These are phyloP conservation scores for Daldinia sp. DNA, from an alignment of 2,329 filamentous ascomycete species.

Conservation along the genomic window DNA sequence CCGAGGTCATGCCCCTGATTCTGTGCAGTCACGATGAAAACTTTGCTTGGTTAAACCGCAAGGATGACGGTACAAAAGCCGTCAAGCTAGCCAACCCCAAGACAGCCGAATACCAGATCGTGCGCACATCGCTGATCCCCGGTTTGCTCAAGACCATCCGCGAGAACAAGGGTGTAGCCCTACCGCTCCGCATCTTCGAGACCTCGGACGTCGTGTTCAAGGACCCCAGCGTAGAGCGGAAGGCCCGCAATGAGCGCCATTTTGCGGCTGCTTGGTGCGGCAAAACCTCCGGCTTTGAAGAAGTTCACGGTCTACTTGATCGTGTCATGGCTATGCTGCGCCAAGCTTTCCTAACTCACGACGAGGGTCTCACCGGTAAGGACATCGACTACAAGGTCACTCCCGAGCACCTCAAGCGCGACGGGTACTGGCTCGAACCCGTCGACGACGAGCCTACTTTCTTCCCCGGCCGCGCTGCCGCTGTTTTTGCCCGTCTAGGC, in stretches of 20 bases:
- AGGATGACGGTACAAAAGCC: constrained; percentile 75
- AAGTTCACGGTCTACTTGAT: constrained; percentile 93
- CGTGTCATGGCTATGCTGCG: constrained; percentile 92
- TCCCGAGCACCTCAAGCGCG: constrained; percentile 61
- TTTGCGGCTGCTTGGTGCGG: constrained; percentile 97
- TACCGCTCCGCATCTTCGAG: constrained; percentile 83
- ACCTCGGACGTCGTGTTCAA: constrained; percentile 87
- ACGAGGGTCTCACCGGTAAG: constrained; percentile 69
- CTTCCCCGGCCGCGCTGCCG: constrained; percentile 87
- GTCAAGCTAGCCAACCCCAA: constrained; percentile 81
- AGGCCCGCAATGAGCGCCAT: constrained; percentile 90
- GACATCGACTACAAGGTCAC: constrained; percentile 61
- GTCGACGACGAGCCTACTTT: constrained; percentile 90
- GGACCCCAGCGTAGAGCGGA: constrained; percentile 80
- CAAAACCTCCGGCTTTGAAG: constrained; percentile 92
- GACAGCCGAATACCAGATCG: constrained; percentile 81
- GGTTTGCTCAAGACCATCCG: constrained; percentile 81
- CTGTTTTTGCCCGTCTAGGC: constrained; percentile 77
- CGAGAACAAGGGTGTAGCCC: constrained; percentile 78
- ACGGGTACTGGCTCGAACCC: constrained; percentile 95
- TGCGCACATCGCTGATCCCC: constrained; percentile 76
- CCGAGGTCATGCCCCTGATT: constrained; percentile 93
- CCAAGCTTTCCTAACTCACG: constrained; percentile 78
- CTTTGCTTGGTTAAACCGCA: constrained; percentile 87
- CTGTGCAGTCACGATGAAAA: constrained; percentile 99